A percentile compares a stretch with the other conserved stretches of the same genome.
phyloP scores from a whole-genome alignment of 768 basidiomycete genomes.

The Xanthoconium stramineum region DNA sequence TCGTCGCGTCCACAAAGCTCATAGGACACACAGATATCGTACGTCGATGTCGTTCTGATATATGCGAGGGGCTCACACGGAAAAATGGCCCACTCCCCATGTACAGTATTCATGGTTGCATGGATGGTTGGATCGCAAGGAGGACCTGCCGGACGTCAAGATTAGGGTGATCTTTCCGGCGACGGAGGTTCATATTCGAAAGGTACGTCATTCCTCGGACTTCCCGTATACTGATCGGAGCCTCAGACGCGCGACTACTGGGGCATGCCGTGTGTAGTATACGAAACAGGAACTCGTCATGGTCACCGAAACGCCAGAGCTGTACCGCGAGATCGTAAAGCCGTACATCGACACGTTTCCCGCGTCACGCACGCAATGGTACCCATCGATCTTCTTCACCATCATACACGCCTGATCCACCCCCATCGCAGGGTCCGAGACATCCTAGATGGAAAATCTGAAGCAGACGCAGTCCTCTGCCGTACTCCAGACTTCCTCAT shows the following conservation, averaged over 20 bases:
- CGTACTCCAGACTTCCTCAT: constrained; percentile 68
- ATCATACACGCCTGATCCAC: not conserved
- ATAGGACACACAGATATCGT: constrained; percentile 71
- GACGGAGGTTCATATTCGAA: constrained; percentile 84
- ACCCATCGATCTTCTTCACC: too few relatives aligned
- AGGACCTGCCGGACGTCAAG: constrained; percentile 62
- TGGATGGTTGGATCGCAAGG: constrained; percentile 53
- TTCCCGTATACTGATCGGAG: not conserved
- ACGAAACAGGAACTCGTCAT: constrained; percentile 67
- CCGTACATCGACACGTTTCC: constrained; percentile 82
- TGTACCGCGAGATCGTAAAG: constrained; percentile 66
- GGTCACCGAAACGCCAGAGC: constrained; percentile 77
- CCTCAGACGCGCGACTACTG: not conserved
- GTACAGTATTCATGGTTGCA: constrained; percentile 78
- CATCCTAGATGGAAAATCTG: constrained; percentile 73
- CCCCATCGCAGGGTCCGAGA: constrained; percentile 68
- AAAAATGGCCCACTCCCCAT: too few relatives aligned
- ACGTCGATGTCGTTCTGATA: too few relatives aligned
- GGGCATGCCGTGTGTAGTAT: constrained; percentile 59
- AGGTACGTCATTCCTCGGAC: constrained; percentile 30
- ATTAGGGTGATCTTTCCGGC: constrained; percentile 88
- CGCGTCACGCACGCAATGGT: constrained; percentile 80
- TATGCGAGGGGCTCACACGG: too few relatives aligned
- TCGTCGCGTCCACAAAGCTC: constrained; percentile 42
- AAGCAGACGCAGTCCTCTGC: constrained; percentile 69